Conservation (phyloP, 768 basidiomycete genomes). For the Cantharellus cinnabarinus region DNA sequence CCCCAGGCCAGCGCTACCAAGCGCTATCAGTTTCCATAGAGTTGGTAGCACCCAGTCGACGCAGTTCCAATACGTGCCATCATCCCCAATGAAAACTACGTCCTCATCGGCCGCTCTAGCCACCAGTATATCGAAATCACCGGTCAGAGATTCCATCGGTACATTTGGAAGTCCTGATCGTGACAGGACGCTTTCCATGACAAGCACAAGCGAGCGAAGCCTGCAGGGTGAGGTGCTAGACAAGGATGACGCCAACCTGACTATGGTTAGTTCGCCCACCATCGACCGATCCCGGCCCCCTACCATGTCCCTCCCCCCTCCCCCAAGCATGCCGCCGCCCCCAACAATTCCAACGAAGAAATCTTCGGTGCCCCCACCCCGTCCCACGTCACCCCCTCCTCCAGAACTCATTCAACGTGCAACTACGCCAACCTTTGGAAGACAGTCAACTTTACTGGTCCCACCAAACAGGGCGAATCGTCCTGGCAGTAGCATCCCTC, state of each 20-base stretch:
- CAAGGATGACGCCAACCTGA: too few relatives aligned
- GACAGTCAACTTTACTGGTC: neutral
- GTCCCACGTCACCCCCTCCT: constrained; percentile 86
- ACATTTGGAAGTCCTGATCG: constrained; percentile 21
- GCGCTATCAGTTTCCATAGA: constrained; percentile 15
- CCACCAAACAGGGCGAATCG: constrained; percentile 28
- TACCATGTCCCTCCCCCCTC: constrained; percentile 66
- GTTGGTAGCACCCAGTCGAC: constrained; percentile 35
- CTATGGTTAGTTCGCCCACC: constrained; percentile 3
- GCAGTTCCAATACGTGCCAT: constrained; percentile 44
- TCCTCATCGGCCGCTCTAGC: constrained; percentile 20
- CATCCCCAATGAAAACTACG: constrained; percentile 23
- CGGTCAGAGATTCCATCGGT: constrained; percentile 28
- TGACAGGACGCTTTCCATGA: constrained; percentile 20
- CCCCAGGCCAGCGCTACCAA: constrained; percentile 13
- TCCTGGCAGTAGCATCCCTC: constrained; percentile 50
- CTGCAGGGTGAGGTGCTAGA: too few relatives aligned
- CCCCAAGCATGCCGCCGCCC: constrained; percentile 65
- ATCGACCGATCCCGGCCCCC: constrained; percentile 70
- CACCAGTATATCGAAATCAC: constrained; percentile 20
- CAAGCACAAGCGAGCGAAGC: constrained; percentile 24
- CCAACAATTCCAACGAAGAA: constrained; percentile 33
- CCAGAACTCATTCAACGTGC: constrained; percentile 82
- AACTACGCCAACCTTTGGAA: constrained; percentile 51
- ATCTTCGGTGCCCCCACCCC: constrained; percentile 41